Evolutionary conservation across 306 rosid genomes (phyloP), one percentile per base, ranked within the genome.

Genomic region (Gynostemma pentaphyllum): DNA sequence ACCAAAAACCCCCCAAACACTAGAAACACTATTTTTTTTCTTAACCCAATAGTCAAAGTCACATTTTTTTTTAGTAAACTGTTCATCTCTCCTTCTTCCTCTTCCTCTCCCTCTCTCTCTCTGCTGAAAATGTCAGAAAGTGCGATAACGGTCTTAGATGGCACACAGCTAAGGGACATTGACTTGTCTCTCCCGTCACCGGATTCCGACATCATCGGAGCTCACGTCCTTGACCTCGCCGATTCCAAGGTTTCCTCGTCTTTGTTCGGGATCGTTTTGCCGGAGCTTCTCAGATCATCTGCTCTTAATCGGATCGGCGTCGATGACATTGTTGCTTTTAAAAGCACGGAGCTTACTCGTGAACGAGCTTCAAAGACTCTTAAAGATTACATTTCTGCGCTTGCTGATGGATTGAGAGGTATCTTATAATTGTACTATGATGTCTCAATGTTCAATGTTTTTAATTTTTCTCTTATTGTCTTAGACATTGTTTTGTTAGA

Each of bases 381-480:
- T 59, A 52, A 60, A 44, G 82, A 75, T 69, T 92, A 79, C 79
- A 46, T 88, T 76, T 12, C 79, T 44, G 96, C 99, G 66, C 74
- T 92, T 84, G 90, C 95, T 29, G 86, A 88, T 75, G 76, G 77
- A 71, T 80, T 92, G 44, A 67, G 71, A 77, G 96, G 96, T 92
- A 66, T 19, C n/a, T 51, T 44, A n/a, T 68, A 18, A 30, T 47
- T 30, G 5, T 27, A 1, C 53, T 68, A 69, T 59, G 45, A 40
- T 56, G 29, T 57, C 1, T 57, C 0, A 36, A 11, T 36, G 46
- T 28, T n/a, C 34, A 56, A 34, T 22, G 47, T 37, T 37, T 1
- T 24, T 32, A 21, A 1, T 11, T 57, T 42, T 12, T 57, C 19
- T n/a, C 21, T 14, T 2, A 34, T 19, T 37, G 30, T 57, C 18